Evolutionary conservation across 768 basidiomycete species (phyloP), one percentile per base, ranked within the genome.

Genomic region (Paxillus involutus): DNA sequence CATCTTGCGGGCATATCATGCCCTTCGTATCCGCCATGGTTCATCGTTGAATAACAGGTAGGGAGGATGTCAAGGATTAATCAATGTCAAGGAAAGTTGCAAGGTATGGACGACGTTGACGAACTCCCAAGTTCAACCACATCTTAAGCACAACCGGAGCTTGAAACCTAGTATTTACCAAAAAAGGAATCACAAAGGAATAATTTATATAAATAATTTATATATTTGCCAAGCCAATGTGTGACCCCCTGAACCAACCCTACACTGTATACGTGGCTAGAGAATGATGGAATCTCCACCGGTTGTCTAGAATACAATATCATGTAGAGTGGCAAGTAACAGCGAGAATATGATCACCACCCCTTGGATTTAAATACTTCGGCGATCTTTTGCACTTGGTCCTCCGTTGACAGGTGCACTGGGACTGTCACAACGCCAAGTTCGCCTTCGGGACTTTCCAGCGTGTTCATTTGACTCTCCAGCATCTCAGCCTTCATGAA

Each of bases 401-500:
- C 75, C 57, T 78, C 79, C 36, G 80, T 84, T n/a, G 72, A 62
- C 47, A 74, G 76, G 39, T 79, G 75, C 35, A 85, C 60, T 13
- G 75, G 66, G n/a, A 91, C 82, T 4, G 76, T 73, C 17, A 90
- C 78, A n/a, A 91, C 85, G 0, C 80, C 86, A 5, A 78, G 74
- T 65, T 92, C 90, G 1, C 75, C 84, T 35, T 74, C 73, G 0
- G 92, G 92, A 51, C 74, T 76, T 72, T 94, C 88, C 59, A 94
- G 63, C 42, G 88, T 84, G 9, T 65, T 67, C 60, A 93, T 60
- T 73, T 95, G 93, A 58, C 88, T 86, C 47, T 86, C 85, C 60
- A 95, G 73, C 93, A 94, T 92, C 4, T 63, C 65, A 19, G 82
- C 81, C 71, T 91, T 92, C 86, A 94, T 90, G 59, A 88, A 95